Base-by-base conservation (phyloP, 306 rosid genomes). In the Luffa aegyptiaca region DNA sequence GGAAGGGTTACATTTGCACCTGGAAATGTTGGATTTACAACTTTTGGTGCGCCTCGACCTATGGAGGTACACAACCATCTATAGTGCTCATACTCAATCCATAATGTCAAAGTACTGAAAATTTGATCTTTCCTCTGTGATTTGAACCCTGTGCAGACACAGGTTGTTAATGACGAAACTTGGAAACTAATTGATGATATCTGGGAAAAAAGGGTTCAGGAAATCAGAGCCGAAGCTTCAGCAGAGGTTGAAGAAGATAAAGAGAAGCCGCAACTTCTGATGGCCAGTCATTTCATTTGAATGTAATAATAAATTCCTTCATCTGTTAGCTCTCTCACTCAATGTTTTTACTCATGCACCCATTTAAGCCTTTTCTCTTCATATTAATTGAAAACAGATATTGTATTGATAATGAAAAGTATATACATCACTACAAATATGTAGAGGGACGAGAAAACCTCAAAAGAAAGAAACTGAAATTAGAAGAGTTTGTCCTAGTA, bases 1-100 rank as follows among this genome's bases (percentile, higher is more conserved):
- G 98, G 98, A 66, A 90, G 98, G 90, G 97, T 92, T 77, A 91
- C 98, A 75, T 94, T 94, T 87, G 90, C 93, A 1, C 98, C 98
- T 1, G 98, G 98, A 68, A 86, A 92, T 84, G 97, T 63, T 78
- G 98, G 98, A 62, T 94, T 88, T 85, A 53, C 89, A 8, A 94
- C 97, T 76, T 94, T 94, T 75, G 98, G 98, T 55, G 95, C 98
- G 13, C 89, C 98, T 79, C 87, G 97, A 49, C 98, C 98, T 3
- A 86, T 86, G 86, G 92, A 91, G 97, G 98, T 94, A 85, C 68
- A 62, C 76, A 45, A 57, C 81, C 76, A 69, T 48, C 77, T 85
- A 68, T 80, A 57, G 48, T 80, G 12, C 46, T 65, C 33, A 42
- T 79, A 79, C 42, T 31, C 59, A 63, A 39, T 71, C 48, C 80